A percentile compares a stretch with the other conserved stretches of the same genome.
Conservation (phyloP, 257 asterid species). For the Solanum chiquidenum region DNA sequence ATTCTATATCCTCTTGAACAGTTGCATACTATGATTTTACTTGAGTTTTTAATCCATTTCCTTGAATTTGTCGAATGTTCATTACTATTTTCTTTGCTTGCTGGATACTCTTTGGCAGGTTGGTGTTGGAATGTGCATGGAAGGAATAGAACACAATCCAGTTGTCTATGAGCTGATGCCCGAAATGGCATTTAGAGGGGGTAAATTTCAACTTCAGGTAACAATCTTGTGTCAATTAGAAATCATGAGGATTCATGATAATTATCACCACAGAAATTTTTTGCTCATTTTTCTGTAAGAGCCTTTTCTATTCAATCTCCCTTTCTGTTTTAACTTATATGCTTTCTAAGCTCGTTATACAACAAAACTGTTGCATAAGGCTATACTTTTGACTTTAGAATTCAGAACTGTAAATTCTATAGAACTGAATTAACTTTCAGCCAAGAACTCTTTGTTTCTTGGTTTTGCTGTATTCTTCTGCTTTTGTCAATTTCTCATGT, state of each 20-base stretch:
- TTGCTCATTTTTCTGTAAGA: not conserved
- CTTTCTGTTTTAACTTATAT: not conserved
- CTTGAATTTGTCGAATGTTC: not conserved
- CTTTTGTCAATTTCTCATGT: not conserved
- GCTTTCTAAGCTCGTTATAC: not conserved
- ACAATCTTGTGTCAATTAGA: not conserved
- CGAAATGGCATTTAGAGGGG: slow-evolving; percentile 87
- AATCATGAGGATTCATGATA: not conserved
- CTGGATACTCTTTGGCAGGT: slow-evolving; percentile 33
- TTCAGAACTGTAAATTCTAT: not conserved
- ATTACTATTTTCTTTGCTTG: not conserved
- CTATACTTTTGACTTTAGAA: not conserved
- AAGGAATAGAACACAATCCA: slow-evolving; percentile 96
- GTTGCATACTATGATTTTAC: not conserved
- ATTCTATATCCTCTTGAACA: not conserved
- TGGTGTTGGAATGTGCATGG: slow-evolving; percentile 99
- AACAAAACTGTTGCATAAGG: not conserved
- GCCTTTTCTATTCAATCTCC: not conserved
- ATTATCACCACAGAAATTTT: not conserved
- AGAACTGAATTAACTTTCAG: not conserved
- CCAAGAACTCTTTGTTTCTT: not conserved
- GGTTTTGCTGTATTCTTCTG: not conserved
- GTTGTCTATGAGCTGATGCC: slow-evolving; percentile 93
- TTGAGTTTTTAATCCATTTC: not conserved
- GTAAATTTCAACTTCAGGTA: slow-evolving; percentile 58